Evolutionary conservation across 2,329 filamentous ascomycete species (phyloP), one percentile per base, ranked within the genome.

Genomic region (Fusarium dimerum): DNA sequence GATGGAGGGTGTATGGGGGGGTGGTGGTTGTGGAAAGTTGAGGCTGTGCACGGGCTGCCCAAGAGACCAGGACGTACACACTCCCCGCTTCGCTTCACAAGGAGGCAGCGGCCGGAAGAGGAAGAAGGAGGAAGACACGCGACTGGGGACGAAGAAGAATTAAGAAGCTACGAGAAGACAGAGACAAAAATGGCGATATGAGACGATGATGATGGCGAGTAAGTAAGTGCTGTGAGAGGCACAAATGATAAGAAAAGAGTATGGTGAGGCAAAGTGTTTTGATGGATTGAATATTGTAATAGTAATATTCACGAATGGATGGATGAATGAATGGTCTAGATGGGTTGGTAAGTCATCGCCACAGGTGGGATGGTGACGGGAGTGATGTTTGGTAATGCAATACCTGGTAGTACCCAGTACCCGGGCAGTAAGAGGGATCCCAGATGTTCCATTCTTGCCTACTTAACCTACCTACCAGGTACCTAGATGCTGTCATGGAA

Each of bases 11-110:
- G 20, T 4, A 26, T 26, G 4, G 20, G 20, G 20, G 20, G 20
- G 20, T 26, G 20, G 20, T 26, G 20, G 20, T 47, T 55, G 62
- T 51, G 52, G 56, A 56, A 58, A 55, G 62, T 64, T 66, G 64
- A 66, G 64, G 64, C 64, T 66, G 64, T 66, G 64, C 64, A 66
- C 64, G 61, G 63, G 63, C 60, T 57, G 54, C 56, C 61, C 54
- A 60, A 57, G 61, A 60, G 59, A 61, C 51, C 55, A 62, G 60
- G 61, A 26, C 20, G 20, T 54, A 55, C 60, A 51, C 60, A 56
- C 61, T 62, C 64, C 64, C 64, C 64, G 64, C 64, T 66, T 66
- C 64, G 63, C 54, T 54, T 26, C 20, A 54, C 50, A 52, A 63
- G 52, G 50, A 52, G 58, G 55, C 52, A 59, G 52, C 61, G 61